Percentiles rank a stretch among this genome's conserved stretches.
Conservation (phyloP, 2,329 filamentous ascomycete genomes). For the Botryosphaeria dothidea region DNA sequence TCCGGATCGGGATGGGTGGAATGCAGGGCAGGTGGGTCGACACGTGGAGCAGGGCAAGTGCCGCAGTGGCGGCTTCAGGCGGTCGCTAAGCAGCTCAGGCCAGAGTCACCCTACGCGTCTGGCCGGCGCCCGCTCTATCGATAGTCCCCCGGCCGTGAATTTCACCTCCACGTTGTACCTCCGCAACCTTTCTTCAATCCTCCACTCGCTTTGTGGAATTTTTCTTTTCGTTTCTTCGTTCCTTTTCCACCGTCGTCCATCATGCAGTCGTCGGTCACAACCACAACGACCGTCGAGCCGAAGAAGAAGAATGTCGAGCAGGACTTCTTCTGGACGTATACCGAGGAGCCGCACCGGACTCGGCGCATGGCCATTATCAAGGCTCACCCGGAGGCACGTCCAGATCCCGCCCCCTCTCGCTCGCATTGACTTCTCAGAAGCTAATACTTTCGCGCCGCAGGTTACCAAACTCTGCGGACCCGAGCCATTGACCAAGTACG, state of each 20-base stretch:
- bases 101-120: constrained; percentile 10
- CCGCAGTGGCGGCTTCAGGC: neutral
- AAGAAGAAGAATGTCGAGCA: constrained; percentile 38
- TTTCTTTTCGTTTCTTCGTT: constrained; percentile 3
- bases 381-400: constrained; percentile 85
- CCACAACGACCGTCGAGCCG: constrained; percentile 16
- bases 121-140: neutral
- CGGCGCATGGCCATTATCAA: constrained; percentile 94
- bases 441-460: constrained; percentile 46
- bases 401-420: neutral
- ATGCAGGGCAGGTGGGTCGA: constrained; percentile 12
- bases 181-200: neutral
- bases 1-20: neutral
- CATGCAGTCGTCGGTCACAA: constrained; percentile 13
- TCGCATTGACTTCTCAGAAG: neutral
- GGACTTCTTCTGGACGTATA: constrained; percentile 98
- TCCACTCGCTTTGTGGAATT: neutral
- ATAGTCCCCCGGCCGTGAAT: neutral
- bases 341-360: constrained; percentile 93
- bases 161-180: constrained; percentile 7
- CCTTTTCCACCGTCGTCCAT: neutral
- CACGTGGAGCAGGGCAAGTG: constrained; percentile 6
- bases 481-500: constrained; percentile 92
- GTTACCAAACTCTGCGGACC: constrained; percentile 96
- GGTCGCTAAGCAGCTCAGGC: constrained; percentile 5